phyloP scores from a whole-genome alignment of 345 rosid genomes.

The Theobroma cacao region DNA sequence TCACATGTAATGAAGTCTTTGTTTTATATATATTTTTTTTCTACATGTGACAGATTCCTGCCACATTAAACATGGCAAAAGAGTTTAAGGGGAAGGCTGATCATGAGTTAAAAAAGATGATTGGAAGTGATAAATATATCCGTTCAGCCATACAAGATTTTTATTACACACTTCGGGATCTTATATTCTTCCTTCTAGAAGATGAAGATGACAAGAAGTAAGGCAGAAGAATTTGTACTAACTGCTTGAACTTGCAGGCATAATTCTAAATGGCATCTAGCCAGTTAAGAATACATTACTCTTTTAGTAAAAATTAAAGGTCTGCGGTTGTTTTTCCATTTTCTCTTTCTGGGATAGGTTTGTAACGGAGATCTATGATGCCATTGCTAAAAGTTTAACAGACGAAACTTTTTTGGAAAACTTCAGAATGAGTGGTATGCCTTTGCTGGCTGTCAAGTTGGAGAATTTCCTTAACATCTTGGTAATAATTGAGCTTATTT shows the following conservation, averaged over 20 bases:
- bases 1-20: conserved; percentile 12
- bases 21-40: conserved; percentile 19
- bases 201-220: conserved; percentile 71
- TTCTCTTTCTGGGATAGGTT: conserved; percentile 6
- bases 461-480: conserved; percentile 65
- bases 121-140: conserved; percentile 65
- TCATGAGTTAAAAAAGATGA: conserved; percentile 65
- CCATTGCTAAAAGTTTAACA: background rate
- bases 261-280: background rate
- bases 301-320: background rate
- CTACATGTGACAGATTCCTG: conserved; percentile 64
- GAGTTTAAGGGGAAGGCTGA: conserved; percentile 79
- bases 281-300: background rate
- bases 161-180: conserved; percentile 65
- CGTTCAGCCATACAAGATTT: conserved; percentile 70
- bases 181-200: conserved; percentile 57
- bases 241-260: background rate
- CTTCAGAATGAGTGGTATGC: conserved; percentile 71
- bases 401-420: conserved; percentile 36
- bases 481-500: conserved; percentile 39
- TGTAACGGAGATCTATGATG: background rate
- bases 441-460: conserved; percentile 64
- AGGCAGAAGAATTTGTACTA: conserved; percentile 16
- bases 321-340: background rate
- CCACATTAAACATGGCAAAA: conserved; percentile 93